These are phyloP conservation scores for Candida ponderosae DNA, from an alignment of 805 yeast species.

Conservation along the genomic window DNA sequence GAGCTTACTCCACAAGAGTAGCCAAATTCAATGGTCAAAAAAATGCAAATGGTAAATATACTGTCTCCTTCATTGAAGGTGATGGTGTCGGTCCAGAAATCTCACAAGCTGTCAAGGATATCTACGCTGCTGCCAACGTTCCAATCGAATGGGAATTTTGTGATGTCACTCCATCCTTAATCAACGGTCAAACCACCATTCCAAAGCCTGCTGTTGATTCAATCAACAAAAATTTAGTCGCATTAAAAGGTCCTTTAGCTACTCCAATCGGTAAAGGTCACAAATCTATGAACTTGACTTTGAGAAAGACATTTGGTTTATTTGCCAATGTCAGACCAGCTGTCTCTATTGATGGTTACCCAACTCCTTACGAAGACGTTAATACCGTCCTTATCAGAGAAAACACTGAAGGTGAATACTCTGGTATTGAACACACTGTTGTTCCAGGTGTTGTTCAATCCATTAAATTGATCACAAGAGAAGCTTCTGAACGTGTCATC, in stretches of 20 bases:
- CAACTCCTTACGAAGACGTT: conserved; percentile 74
- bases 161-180: conserved; percentile 89
- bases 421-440: conserved; percentile 97
- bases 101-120: conserved; percentile 87
- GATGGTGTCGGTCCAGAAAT: conserved; percentile 98
- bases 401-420: conserved; percentile 99
- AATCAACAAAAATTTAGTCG: conserved; percentile 88
- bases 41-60: conserved; percentile 74
- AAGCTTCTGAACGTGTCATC: conserved; percentile 93
- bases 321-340: conserved; percentile 98
- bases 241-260: conserved; percentile 96
- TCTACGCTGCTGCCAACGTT: conserved; percentile 88
- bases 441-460: conserved; percentile 99
- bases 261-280: conserved; percentile 99
- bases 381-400: conserved; percentile 96
- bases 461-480: conserved; percentile 92
- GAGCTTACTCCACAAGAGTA: conserved; percentile 35
- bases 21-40: conserved; percentile 62
- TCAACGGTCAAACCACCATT: conserved; percentile 88
- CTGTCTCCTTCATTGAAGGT: conserved; percentile 95
- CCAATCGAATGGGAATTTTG: conserved; percentile 97
- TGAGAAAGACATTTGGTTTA: conserved; percentile 93
- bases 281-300: conserved; percentile 92
- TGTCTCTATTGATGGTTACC: conserved; percentile 85
- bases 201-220: conserved; percentile 90